These are phyloP conservation scores for Chlorella sp. DNA, from an alignment of 139 green algal species.

Conservation along the genomic window DNA sequence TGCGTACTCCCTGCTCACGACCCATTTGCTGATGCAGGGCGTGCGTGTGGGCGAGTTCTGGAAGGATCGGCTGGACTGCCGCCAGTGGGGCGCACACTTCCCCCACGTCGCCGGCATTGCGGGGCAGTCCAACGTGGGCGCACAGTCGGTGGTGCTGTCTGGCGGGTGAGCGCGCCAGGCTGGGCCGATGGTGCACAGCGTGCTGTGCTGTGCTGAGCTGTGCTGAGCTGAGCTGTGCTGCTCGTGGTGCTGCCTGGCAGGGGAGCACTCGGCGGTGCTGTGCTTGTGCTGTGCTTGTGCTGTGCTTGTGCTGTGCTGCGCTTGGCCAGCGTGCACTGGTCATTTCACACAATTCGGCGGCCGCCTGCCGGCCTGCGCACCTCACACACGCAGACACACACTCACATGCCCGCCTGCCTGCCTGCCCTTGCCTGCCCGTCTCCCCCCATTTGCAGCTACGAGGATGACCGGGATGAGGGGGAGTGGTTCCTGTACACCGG, in stretches of 20 bases:
- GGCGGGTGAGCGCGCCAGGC: slow-evolving; percentile 50
- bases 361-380: background rate
- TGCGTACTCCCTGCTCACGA: too few relatives aligned
- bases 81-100: slow-evolving; percentile 95
- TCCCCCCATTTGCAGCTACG: slow-evolving; percentile 67
- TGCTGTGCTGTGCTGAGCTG: background rate
- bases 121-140: slow-evolving; percentile 81
- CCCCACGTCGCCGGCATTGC: slow-evolving; percentile 97
- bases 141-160: slow-evolving; percentile 83
- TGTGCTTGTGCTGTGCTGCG: background rate
- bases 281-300: background rate
- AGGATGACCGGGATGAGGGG: slow-evolving; percentile 93
- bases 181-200: background rate
- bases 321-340: background rate
- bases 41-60: slow-evolving; percentile 85
- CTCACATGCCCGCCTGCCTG: background rate
- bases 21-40: background rate
- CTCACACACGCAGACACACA: background rate
- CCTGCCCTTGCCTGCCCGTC: background rate
- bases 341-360: background rate
- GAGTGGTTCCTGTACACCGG: slow-evolving; percentile 98
- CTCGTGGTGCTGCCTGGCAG: too few relatives aligned
- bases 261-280: too few relatives aligned
- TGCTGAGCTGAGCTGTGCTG: too few relatives aligned
- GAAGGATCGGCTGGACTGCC: slow-evolving; percentile 93